These are phyloP conservation scores for Piedraia hortae DNA, from an alignment of 2,329 filamentous ascomycete species.

Conservation along the genomic window DNA sequence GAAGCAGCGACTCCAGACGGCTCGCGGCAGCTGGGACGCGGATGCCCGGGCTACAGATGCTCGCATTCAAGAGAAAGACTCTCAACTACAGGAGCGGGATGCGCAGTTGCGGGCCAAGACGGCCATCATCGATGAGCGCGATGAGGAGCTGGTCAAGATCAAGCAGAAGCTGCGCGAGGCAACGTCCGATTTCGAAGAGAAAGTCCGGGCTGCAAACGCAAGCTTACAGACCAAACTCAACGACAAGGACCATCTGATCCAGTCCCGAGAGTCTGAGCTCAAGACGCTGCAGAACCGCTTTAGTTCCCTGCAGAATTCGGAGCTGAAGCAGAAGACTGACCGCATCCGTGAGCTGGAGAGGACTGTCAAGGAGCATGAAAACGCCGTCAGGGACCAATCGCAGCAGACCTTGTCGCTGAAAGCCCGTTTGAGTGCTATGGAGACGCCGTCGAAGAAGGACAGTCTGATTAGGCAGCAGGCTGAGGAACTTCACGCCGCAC, in stretches of 20 bases:
- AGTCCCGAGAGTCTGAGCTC: slow-evolving; percentile 17
- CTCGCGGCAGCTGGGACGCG: slow-evolving; percentile 14
- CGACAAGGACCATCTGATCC: slow-evolving; percentile 15
- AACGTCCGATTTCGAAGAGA: slow-evolving; percentile 10
- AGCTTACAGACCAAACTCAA: slow-evolving; percentile 16
- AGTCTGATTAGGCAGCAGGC: slow-evolving; percentile 12
- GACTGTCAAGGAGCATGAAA: slow-evolving; percentile 12
- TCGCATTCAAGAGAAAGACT: slow-evolving; percentile 13
- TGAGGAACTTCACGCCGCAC: slow-evolving; percentile 10
- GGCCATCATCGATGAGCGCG: slow-evolving; percentile 40
- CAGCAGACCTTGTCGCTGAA: slow-evolving; percentile 11
- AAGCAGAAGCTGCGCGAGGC: slow-evolving; percentile 9
- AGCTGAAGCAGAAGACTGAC: slow-evolving; percentile 10
- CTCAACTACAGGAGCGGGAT: slow-evolving; percentile 42
- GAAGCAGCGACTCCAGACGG: slow-evolving; percentile 13
- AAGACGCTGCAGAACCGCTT: slow-evolving; percentile 11
- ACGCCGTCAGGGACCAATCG: slow-evolving; percentile 8
- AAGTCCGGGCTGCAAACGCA: slow-evolving; percentile 17
- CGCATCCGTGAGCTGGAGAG: slow-evolving; percentile 14
- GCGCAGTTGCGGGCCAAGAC: slow-evolving; percentile 51
- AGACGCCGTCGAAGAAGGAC: slow-evolving; percentile 15
- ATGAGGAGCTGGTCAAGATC: slow-evolving; percentile 34
- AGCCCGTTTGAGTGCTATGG: slow-evolving; percentile 11
- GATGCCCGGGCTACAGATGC: slow-evolving; percentile 14
- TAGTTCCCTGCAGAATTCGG: slow-evolving; percentile 8